Evolutionary conservation across 108 stramenopile genomes (phyloP).

Genomic region (Schizochytrium sp.): DNA sequence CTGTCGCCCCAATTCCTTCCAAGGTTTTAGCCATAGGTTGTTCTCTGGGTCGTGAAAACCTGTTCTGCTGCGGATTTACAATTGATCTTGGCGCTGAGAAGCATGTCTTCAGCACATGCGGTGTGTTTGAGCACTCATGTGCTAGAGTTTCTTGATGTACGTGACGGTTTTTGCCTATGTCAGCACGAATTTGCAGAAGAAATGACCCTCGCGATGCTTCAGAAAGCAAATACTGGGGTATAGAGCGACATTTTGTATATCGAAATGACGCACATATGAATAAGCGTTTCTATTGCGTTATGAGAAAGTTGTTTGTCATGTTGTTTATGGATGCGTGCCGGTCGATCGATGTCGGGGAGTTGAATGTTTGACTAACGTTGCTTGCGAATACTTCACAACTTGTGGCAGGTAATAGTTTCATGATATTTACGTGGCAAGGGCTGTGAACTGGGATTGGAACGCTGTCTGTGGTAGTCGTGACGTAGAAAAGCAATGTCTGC

Average conservation of each 20-base stretch:
- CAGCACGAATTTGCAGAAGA: no score
- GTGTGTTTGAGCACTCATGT: slow-evolving; percentile 11
- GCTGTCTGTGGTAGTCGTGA: slow-evolving; percentile 2
- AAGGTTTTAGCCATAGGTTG: no score
- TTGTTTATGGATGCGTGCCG: neutral
- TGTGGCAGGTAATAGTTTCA: neutral
- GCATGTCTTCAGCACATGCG: neutral
- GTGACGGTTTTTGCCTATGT: neutral
- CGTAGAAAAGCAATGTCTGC: slow-evolving; percentile 51
- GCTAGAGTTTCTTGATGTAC: slow-evolving; percentile 1
- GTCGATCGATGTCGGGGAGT: neutral
- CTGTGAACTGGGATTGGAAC: slow-evolving; percentile 55
- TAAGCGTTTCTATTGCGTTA: no score
- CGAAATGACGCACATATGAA: no score
- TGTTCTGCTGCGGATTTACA: no score
- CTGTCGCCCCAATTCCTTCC: no score
- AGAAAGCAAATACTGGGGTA: no score
- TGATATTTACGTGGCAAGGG: slow-evolving; percentile 45
- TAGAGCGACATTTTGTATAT: no score
- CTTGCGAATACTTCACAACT: neutral
- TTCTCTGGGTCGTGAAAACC: no score
- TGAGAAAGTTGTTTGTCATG: neutral
- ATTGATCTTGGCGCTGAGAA: no score
- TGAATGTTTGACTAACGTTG: neutral
- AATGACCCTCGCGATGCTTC: no score